Conservation (phyloP, 2,329 filamentous ascomycete species). For the Fusarium haematococcum region DNA sequence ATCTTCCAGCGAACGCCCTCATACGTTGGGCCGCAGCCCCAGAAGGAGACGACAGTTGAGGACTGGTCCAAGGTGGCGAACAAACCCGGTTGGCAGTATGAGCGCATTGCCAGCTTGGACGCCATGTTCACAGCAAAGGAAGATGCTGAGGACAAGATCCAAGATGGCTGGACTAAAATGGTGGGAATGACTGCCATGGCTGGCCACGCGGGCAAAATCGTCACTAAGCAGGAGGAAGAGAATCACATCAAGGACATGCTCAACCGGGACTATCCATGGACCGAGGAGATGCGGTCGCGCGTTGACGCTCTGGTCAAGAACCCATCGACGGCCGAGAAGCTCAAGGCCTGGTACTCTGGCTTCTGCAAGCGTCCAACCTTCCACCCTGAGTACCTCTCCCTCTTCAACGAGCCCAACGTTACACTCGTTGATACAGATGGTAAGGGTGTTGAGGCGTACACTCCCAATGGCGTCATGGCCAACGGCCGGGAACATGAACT, state of each 20-base stretch:
- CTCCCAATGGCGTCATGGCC: background rate
- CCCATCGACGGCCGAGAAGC: slow-evolving; percentile 58
- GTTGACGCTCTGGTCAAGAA: slow-evolving; percentile 57
- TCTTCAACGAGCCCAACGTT: slow-evolving; percentile 70
- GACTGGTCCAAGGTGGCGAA: background rate
- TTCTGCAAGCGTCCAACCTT: slow-evolving; percentile 75
- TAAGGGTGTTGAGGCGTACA: background rate
- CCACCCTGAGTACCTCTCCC: slow-evolving; percentile 67
- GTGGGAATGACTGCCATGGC: background rate
- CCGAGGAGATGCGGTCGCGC: background rate
- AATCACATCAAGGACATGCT: background rate
- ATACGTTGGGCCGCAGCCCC: background rate
- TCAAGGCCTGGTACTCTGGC: slow-evolving; percentile 69
- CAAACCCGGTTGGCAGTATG: background rate
- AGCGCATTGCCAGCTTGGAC: background rate
- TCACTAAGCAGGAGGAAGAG: background rate
- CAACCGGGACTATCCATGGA: background rate
- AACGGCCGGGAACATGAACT: background rate
- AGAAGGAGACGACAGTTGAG: background rate
- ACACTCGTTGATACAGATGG: slow-evolving; percentile 64
- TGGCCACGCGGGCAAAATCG: background rate
- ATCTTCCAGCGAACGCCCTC: background rate
- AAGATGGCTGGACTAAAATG: background rate
- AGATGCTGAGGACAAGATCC: background rate
- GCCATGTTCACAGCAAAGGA: background rate